phyloP scores from a whole-genome alignment of 257 asterid genomes.

The Primulina eburnea region DNA sequence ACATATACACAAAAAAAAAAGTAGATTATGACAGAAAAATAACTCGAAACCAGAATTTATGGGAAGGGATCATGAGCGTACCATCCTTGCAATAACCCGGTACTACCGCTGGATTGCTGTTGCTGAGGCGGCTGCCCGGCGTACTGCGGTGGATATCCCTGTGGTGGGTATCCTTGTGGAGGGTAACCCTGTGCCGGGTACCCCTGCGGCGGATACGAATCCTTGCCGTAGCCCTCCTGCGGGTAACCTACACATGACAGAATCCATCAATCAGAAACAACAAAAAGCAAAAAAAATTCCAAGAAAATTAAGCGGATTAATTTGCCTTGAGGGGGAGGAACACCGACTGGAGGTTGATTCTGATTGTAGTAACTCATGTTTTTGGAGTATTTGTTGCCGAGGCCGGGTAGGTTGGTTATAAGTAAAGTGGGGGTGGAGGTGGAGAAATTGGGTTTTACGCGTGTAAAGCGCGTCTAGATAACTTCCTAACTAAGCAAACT shows the following conservation, averaged over 20 bases:
- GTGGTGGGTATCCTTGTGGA: constrained; percentile 13
- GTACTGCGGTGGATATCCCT: constrained; percentile 23
- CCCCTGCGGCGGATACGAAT: constrained; percentile 11
- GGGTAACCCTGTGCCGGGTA: constrained; percentile 30
- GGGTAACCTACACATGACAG: constrained; percentile 25
- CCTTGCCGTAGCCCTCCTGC: constrained; percentile 29
- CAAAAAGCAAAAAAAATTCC: too few species aligned
- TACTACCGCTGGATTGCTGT: constrained; percentile 4
- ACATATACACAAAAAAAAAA: background rate
- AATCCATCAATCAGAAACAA: background rate
- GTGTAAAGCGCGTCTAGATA: background rate
- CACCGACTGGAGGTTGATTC: constrained; percentile 32
- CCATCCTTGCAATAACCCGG: constrained; percentile 31
- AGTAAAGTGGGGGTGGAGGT: background rate
- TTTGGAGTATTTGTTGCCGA: too few species aligned
- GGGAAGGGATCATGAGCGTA: constrained; percentile 8
- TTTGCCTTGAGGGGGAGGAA: constrained; percentile 33
- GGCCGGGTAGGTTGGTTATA: background rate
- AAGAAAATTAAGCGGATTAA: too few species aligned
- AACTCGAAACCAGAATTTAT: background rate
- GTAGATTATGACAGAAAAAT: background rate
- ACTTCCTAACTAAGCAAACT: background rate
- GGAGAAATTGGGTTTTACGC: background rate
- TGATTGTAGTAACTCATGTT: constrained; percentile 34
- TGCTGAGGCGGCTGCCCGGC: constrained; percentile 27